These are phyloP conservation scores for Chondrus crispus DNA, from an alignment of 23 red algal genomes.

Conservation along the genomic window DNA sequence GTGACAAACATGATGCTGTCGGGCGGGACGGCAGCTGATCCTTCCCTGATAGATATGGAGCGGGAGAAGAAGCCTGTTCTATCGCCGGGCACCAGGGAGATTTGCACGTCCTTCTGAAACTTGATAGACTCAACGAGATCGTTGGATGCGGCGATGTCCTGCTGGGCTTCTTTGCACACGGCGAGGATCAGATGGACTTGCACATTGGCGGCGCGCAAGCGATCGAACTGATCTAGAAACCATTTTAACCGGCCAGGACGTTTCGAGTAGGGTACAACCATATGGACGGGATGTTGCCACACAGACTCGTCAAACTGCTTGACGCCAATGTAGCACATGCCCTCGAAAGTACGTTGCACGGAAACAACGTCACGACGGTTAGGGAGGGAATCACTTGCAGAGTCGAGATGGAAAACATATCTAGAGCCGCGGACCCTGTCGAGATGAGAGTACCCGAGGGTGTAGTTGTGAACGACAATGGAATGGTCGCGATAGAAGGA, in stretches of 20 bases:
- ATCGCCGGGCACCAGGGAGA: not conserved
- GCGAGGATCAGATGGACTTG: constrained; percentile 4
- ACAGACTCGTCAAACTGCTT: not conserved
- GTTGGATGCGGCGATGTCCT: not conserved
- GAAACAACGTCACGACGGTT: not conserved
- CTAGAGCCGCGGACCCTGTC: not conserved
- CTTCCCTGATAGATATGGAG: constrained; percentile 42
- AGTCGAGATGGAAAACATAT: constrained; percentile 35
- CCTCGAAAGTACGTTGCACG: constrained; percentile 34
- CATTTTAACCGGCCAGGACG: constrained; percentile 11
- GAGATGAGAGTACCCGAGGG: constrained; percentile 37
- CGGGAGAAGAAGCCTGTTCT: constrained; percentile 36
- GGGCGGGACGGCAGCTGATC: not conserved
- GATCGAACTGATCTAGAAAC: constrained; percentile 49
- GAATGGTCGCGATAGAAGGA: not conserved
- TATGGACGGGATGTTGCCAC: not conserved
- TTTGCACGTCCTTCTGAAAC: not conserved
- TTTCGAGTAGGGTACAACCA: constrained; percentile 33
- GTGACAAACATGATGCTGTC: constrained; percentile 38
- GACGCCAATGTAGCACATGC: not conserved
- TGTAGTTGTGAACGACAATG: constrained; percentile 27
- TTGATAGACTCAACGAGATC: not conserved
- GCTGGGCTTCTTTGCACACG: constrained; percentile 14
- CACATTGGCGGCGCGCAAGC: not conserved
- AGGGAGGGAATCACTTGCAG: not conserved